Percentiles rank a stretch among this genome's conserved stretches.
Evolutionary conservation across 208 protist genomes (phyloP).

Genomic region (Acanthamoeba royreba): DNA sequence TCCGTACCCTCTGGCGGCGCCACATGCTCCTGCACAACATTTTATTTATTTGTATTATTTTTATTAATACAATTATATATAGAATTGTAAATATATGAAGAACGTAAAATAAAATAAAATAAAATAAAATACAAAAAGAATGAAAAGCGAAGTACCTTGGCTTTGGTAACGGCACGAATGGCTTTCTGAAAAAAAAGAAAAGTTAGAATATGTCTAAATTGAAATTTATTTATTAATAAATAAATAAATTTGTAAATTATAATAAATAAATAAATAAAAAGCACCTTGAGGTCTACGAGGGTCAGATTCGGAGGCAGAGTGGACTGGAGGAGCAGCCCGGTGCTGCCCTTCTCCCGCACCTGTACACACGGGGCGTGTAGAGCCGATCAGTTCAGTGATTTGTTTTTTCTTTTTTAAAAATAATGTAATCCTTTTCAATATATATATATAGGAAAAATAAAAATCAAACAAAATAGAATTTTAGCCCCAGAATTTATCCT

Average conservation of each 20-base stretch:
- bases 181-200: not conserved
- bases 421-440: too few species aligned
- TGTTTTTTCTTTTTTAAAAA: not conserved
- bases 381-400: too few species aligned
- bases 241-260: not conserved
- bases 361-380: too few species aligned
- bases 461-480: too few species aligned
- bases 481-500: too few species aligned
- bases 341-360: not conserved
- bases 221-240: not conserved
- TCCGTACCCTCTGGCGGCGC: not conserved
- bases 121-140: not conserved
- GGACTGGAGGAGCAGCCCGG: not conserved
- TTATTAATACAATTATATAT: not conserved
- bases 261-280: not conserved
- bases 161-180: not conserved
- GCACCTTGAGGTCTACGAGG: not conserved
- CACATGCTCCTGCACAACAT: not conserved
- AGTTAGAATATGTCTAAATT: not conserved
- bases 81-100: not conserved
- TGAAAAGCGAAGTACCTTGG: not conserved
- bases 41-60: not conserved
- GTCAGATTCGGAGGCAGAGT: not conserved
- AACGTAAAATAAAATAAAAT: not conserved
- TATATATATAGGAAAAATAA: too few species aligned